Evolutionary conservation across 768 basidiomycete species (phyloP).

Genomic region (Mycena haematopus): DNA sequence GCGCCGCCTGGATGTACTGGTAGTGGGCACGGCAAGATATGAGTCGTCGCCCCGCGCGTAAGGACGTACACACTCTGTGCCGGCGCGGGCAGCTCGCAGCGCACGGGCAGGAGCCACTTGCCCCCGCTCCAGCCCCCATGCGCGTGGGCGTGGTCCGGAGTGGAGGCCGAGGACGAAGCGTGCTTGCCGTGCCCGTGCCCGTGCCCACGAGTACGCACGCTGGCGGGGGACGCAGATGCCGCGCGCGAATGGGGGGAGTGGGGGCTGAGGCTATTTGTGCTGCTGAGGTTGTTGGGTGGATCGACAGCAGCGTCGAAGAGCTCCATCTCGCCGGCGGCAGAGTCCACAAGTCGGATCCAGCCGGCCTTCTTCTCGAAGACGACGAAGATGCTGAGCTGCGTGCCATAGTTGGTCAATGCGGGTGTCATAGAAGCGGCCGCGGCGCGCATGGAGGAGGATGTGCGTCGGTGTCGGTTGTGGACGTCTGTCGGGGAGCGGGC

Average conservation of each 20-base stretch:
- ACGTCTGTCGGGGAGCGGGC: slow-evolving; percentile 51
- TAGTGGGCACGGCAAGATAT: slow-evolving; percentile 71
- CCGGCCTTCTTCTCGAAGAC: slow-evolving; percentile 88
- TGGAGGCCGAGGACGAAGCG: background rate
- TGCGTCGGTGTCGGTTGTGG: slow-evolving; percentile 44
- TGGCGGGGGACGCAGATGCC: slow-evolving; percentile 42
- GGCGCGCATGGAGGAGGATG: slow-evolving; percentile 37
- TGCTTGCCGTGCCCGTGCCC: slow-evolving; percentile 38
- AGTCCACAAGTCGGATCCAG: slow-evolving; percentile 81
- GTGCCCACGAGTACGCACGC: slow-evolving; percentile 28
- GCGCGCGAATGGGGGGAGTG: slow-evolving; percentile 33
- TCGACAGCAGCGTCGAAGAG: slow-evolving; percentile 47
- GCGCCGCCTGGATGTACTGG: slow-evolving; percentile 46
- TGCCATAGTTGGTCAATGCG: slow-evolving; percentile 55
- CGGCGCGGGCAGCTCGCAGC: slow-evolving; percentile 52
- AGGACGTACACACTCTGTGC: slow-evolving; percentile 59
- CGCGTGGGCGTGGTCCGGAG: slow-evolving; percentile 2
- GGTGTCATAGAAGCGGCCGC: background rate
- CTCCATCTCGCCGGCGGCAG: slow-evolving; percentile 81
- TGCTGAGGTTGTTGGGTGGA: slow-evolving; percentile 27
- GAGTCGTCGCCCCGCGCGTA: slow-evolving; percentile 73
- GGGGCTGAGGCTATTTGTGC: slow-evolving; percentile 23
- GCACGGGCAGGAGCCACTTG: slow-evolving; percentile 58
- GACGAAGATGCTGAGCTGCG: slow-evolving; percentile 81
- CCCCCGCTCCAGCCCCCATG: slow-evolving; percentile 32